A percentile compares a stretch with the other conserved stretches of the same genome.
Conservation (phyloP, 2,329 filamentous ascomycete genomes). For the Fonsecaea nubica region DNA sequence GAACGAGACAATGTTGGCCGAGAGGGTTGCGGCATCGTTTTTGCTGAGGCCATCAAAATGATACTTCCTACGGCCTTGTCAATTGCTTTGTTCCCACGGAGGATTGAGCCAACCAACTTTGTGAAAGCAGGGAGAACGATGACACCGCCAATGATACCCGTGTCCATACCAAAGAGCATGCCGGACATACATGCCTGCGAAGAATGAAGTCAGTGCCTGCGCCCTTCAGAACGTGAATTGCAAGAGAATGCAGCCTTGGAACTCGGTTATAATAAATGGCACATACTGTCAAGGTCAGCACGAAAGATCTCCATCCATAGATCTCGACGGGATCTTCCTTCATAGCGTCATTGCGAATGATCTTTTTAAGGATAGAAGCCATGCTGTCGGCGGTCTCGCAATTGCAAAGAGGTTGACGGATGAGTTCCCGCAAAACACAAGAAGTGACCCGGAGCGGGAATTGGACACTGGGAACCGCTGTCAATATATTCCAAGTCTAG, state of each 20-base stretch:
- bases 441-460: background rate
- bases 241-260: background rate
- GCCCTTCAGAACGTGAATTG: background rate
- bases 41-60: conserved; percentile 52
- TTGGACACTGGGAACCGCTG: background rate
- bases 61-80: conserved; percentile 56
- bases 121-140: conserved; percentile 27
- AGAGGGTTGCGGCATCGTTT: conserved; percentile 59
- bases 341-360: conserved; percentile 75
- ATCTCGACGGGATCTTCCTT: conserved; percentile 69
- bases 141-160: conserved; percentile 70
- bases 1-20: conserved; percentile 73
- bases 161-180: conserved; percentile 70
- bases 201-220: conserved; percentile 8
- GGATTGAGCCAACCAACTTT: conserved; percentile 29
- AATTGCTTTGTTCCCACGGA: conserved; percentile 26
- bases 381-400: background rate
- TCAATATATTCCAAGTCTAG: background rate
- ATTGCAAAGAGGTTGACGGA: background rate
- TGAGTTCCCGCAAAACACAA: background rate
- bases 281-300: conserved; percentile 54
- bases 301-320: conserved; percentile 72
- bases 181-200: conserved; percentile 69
- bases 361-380: conserved; percentile 55
- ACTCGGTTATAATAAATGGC: background rate